phyloP scores from a whole-genome alignment of 2,329 filamentous ascomycete genomes.

The Calonectria multiphialidica region DNA sequence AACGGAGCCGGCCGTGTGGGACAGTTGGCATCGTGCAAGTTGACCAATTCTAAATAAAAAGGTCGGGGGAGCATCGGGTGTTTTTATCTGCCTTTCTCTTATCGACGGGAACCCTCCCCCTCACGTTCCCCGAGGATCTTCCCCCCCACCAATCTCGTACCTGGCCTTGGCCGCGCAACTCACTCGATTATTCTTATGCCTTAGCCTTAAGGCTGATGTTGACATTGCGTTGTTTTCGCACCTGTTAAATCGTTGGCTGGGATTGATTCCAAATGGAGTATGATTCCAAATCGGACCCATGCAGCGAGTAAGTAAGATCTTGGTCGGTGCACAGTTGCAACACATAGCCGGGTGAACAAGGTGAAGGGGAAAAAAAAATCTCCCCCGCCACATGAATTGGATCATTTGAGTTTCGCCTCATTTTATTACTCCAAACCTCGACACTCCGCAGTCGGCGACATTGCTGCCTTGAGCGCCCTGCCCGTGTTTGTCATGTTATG shows the following conservation, averaged over 20 bases:
- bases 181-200: background rate
- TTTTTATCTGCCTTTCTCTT: slow-evolving; percentile 12
- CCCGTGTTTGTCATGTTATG: background rate
- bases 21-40: background rate
- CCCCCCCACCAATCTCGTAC: slow-evolving; percentile 5
- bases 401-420: slow-evolving; percentile 6
- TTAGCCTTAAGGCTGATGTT: background rate
- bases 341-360: background rate
- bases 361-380: background rate
- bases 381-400: background rate
- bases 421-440: background rate
- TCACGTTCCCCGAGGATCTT: background rate
- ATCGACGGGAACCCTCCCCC: background rate
- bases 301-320: background rate
- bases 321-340: background rate
- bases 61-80: background rate
- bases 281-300: slow-evolving; percentile 11
- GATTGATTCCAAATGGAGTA: slow-evolving; percentile 12
- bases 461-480: background rate
- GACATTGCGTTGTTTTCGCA: slow-evolving; percentile 9
- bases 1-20: background rate
- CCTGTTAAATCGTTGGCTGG: background rate
- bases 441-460: background rate
- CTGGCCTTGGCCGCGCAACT: slow-evolving; percentile 1
- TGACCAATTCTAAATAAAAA: background rate